Percentiles rank a stretch among this genome's conserved stretches.
Conservation (phyloP, 352 stramenopile genomes). For the Phytophthora tubulina region DNA sequence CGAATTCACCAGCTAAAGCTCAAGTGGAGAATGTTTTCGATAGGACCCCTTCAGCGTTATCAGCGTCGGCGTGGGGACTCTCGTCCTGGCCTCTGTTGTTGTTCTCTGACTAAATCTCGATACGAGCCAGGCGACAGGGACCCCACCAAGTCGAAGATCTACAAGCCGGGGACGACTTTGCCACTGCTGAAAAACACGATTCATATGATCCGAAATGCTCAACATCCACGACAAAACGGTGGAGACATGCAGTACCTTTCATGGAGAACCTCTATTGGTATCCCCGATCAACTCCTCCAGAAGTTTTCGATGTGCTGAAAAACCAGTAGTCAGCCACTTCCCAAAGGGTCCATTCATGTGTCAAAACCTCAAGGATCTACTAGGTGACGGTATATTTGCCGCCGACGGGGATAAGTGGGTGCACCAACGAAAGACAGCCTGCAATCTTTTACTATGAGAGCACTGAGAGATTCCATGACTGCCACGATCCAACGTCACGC, state of each 20-base stretch:
- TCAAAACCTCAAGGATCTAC: conserved; percentile 23
- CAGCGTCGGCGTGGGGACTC: neutral
- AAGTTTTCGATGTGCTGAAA: neutral
- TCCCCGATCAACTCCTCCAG: neutral
- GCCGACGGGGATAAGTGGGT: neutral
- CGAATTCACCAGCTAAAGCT: neutral
- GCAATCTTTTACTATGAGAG: conserved; percentile 73
- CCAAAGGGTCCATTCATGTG: conserved; percentile 56
- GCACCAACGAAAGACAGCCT: conserved; percentile 67
- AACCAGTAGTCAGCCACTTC: conserved; percentile 44
- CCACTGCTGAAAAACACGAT: conserved; percentile 51
- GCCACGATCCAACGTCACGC: conserved; percentile 38
- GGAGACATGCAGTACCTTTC: conserved; percentile 24
- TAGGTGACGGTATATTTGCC: neutral
- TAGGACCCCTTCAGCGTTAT: neutral
- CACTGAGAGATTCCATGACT: conserved; percentile 53
- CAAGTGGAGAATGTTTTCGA: conserved; percentile 6
- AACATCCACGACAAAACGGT: conserved; percentile 45
- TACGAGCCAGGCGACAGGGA: conserved; percentile 9
- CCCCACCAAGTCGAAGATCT: conserved; percentile 9
- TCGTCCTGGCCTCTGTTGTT: neutral
- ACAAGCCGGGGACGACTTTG: conserved; percentile 36
- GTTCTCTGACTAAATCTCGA: conserved; percentile 1
- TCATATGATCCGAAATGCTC: conserved; percentile 26
- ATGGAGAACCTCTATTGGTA: conserved; percentile 22